Evolutionary conservation across 768 basidiomycete genomes (phyloP), one percentile per base, ranked within the genome.

Genomic region (Sporobolomyces phaffii): DNA sequence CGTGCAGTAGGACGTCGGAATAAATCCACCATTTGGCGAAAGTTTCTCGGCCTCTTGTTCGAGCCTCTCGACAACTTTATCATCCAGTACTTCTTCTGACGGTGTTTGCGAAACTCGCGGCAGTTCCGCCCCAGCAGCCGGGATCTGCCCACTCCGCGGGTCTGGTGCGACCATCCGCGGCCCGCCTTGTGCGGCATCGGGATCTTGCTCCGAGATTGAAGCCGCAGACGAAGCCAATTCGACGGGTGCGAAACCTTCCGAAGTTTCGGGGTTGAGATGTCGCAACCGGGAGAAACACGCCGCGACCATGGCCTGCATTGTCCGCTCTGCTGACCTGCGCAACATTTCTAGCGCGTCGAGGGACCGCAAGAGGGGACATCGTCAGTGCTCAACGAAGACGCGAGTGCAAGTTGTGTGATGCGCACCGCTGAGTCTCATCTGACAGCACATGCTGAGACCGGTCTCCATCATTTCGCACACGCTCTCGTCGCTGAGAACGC

Each of bases 381-480:
- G 47, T 24, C 24, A 5, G 22, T n/a, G n/a, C n/a, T n/a, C n/a
- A n/a, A n/a, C n/a, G n/a, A n/a, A n/a, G n/a, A n/a, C n/a, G n/a
- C n/a, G n/a, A n/a, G n/a, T n/a, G n/a, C n/a, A n/a, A n/a, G n/a
- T n/a, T n/a, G n/a, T n/a, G n/a, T 22, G 24, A 49, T 13, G 41
- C 20, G 68, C 73, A 94, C 92, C 92, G 74, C 89, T 90, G n/a
- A 97, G 81, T 60, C 96, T 83, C 84, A 96, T 93, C 77, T 97
- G 89, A 77, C 94, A 97, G 72, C 92, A 91, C 54, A 94, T 97
- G 15, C 92, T 94, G 72, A 99, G 78, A 7, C 97, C 94, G 1
- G 93, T 94, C 78, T 99, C 96, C 73, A 99, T 80, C 87, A 99
- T 92, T 79, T 97, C 96, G 76, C 96, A 99, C 20, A 98, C 87